Evolutionary conservation across 257 asterid species (phyloP).

Genomic region (Nicotiana noctiflora): DNA sequence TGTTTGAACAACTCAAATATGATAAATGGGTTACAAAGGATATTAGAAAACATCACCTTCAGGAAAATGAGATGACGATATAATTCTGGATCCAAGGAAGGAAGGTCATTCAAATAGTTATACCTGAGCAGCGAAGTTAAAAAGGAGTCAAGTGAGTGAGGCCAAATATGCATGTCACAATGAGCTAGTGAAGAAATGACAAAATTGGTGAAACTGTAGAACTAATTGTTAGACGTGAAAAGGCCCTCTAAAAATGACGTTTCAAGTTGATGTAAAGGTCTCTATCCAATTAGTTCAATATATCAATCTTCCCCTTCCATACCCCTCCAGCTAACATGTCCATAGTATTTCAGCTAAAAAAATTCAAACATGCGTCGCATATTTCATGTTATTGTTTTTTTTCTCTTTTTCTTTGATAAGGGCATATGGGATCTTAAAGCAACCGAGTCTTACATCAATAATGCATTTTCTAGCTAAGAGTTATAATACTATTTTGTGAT

Average conservation of each 20-base stretch:
- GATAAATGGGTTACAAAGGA: neutral
- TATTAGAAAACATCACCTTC: conserved; percentile 47
- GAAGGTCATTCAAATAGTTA: conserved; percentile 93
- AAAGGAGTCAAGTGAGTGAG: neutral
- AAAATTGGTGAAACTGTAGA: neutral
- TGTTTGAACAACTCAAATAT: neutral
- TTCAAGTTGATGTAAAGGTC: neutral
- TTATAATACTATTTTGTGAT: neutral
- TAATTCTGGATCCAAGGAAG: conserved; percentile 94
- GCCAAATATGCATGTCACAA: neutral
- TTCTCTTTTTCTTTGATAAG: too few species aligned
- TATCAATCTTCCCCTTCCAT: neutral
- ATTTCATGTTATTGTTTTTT: too few species aligned
- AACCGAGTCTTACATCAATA: neutral
- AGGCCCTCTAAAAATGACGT: neutral
- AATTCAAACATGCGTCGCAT: neutral
- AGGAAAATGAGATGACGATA: conserved; percentile 89
- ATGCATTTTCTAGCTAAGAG: neutral
- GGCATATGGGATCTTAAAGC: neutral
- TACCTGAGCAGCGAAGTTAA: conserved; percentile 44
- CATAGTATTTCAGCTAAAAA: neutral
- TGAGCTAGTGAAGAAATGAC: neutral
- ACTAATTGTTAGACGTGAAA: neutral
- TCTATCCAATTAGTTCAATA: neutral
- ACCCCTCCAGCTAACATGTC: neutral